These are phyloP conservation scores for Acacia acuminata DNA, from an alignment of 306 rosid genomes.

Conservation along the genomic window DNA sequence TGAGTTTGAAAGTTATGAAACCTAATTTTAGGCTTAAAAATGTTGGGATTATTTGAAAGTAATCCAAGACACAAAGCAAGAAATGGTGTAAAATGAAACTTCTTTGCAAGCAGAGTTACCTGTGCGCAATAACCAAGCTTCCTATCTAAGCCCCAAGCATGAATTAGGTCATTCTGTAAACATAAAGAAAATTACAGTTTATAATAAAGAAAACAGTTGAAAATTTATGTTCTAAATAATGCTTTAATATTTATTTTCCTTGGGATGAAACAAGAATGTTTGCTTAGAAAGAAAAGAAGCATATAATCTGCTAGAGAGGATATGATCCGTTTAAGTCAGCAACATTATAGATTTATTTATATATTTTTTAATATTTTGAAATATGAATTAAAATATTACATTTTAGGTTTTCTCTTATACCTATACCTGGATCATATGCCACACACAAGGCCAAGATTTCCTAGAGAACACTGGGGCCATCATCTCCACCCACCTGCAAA, in stretches of 20 bases:
- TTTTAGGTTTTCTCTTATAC: neutral
- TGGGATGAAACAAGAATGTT: no score
- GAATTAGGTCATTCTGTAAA: slow-evolving; percentile 87
- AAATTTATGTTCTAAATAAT: no score
- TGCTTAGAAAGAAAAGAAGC: no score
- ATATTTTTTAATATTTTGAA: no score
- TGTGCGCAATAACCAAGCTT: slow-evolving; percentile 94
- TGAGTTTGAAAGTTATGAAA: neutral
- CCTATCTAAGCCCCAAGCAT: slow-evolving; percentile 92
- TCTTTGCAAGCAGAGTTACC: slow-evolving; percentile 42
- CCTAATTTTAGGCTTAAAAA: neutral
- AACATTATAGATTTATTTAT: neutral
- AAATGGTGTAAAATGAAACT: slow-evolving; percentile 10
- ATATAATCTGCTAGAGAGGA: no score
- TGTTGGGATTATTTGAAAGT: neutral
- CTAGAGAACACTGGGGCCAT: slow-evolving; percentile 96
- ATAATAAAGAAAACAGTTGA: neutral
- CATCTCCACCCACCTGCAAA: slow-evolving; percentile 99
- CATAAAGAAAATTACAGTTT: neutral
- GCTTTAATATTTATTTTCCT: no score
- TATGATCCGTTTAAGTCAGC: neutral
- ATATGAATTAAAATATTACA: no score
- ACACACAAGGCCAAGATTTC: slow-evolving; percentile 80
- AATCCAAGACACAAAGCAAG: neutral
- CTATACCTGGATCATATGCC: slow-evolving; percentile 92